phyloP scores from a whole-genome alignment of 352 stramenopile genomes.

The Phytophthora capsici region DNA sequence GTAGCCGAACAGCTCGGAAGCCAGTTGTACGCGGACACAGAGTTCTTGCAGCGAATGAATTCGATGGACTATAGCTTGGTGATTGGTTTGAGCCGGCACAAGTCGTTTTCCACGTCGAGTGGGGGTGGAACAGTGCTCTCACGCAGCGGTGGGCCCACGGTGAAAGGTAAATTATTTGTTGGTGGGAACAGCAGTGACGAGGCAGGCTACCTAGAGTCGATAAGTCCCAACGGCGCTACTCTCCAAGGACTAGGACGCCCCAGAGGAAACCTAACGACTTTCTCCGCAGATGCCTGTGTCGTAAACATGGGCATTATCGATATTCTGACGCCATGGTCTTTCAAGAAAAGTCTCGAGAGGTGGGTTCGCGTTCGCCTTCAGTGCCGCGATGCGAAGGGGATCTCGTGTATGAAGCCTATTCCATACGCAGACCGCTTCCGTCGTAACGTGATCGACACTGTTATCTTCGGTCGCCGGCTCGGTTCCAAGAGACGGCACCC shows the following conservation, averaged over 20 bases:
- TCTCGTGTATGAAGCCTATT: constrained; percentile 85
- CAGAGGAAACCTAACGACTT: constrained; percentile 41
- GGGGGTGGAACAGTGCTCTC: constrained; percentile 40
- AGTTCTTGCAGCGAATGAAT: constrained; percentile 95
- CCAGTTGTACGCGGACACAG: constrained; percentile 91
- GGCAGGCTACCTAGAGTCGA: constrained; percentile 59
- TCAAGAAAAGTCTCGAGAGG: constrained; percentile 93
- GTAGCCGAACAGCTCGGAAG: constrained; percentile 73
- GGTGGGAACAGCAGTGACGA: constrained; percentile 45
- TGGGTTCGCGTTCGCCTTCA: constrained; percentile 85
- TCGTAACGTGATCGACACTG: constrained; percentile 83
- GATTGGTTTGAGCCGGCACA: constrained; percentile 89
- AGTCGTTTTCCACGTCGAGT: constrained; percentile 45
- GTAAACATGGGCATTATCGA: constrained; percentile 98
- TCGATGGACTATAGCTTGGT: constrained; percentile 98
- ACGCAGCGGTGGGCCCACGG: constrained; percentile 33
- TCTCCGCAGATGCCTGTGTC: constrained; percentile 74
- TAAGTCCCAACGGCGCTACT: constrained; percentile 55
- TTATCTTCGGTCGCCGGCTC: constrained; percentile 74
- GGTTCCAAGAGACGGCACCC: constrained; percentile 38
- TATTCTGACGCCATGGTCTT: constrained; percentile 96
- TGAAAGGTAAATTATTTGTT: constrained; percentile 45
- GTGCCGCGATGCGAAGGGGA: constrained; percentile 76
- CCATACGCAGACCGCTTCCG: constrained; percentile 87
- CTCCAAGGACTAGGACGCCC: constrained; percentile 32